phyloP scores from a whole-genome alignment of 148 eudicot genomes.

The Vaccinium darrowii region DNA sequence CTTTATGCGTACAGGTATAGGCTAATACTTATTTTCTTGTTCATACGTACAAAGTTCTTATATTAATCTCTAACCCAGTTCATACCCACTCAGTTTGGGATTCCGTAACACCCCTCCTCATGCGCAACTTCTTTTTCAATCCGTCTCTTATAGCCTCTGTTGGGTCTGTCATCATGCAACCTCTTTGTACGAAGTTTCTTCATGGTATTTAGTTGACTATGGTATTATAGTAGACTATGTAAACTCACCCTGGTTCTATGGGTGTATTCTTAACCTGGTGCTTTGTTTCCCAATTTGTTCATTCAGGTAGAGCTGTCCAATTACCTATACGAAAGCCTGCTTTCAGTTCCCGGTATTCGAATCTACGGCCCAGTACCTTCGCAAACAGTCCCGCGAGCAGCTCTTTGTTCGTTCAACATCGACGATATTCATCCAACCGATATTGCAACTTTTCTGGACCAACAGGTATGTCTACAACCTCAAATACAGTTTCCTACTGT shows the following conservation, averaged over 20 bases:
- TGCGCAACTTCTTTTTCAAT: background rate
- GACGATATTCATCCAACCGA: slow-evolving; percentile 80
- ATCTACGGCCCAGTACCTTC: slow-evolving; percentile 89
- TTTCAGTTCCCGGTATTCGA: slow-evolving; percentile 58
- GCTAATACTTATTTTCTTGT: no score
- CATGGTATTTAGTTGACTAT: background rate
- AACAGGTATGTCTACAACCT: slow-evolving; percentile 50
- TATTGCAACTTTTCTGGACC: slow-evolving; percentile 86
- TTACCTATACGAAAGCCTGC: slow-evolving; percentile 60
- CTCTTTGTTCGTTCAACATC: slow-evolving; percentile 87
- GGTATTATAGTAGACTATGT: background rate
- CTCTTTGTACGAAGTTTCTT: background rate
- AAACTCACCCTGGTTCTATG: background rate
- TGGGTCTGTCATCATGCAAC: background rate
- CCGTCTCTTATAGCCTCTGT: background rate
- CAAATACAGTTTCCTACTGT: background rate
- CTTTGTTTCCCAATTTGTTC: slow-evolving; percentile 5
- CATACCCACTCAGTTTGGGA: background rate
- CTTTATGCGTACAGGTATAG: no score
- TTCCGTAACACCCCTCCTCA: background rate
- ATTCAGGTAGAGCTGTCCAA: slow-evolving; percentile 70
- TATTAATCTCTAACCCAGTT: background rate
- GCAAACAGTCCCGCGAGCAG: slow-evolving; percentile 58
- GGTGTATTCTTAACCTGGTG: background rate
- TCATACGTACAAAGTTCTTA: background rate